A percentile compares a stretch with the other conserved stretches of the same genome.
Evolutionary conservation across 768 basidiomycete genomes (phyloP).

Genomic region (Lenzites betulinus): DNA sequence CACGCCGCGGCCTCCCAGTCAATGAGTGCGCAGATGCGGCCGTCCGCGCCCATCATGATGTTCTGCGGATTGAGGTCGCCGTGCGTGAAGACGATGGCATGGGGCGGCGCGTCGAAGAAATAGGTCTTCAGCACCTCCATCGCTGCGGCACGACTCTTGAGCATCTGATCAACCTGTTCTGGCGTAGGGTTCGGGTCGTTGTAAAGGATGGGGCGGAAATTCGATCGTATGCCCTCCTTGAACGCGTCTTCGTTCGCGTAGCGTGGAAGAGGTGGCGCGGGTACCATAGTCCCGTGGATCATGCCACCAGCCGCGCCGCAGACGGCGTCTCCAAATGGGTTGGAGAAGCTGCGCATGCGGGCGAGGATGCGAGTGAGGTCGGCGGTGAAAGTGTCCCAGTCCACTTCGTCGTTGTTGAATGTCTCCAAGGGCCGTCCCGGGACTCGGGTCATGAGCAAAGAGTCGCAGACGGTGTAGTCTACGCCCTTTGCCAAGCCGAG

Average conservation of each 20-base stretch:
- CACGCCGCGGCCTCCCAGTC: background rate
- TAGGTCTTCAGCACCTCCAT: background rate
- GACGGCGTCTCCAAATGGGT: slow-evolving; percentile 3
- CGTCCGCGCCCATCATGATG: too few species aligned
- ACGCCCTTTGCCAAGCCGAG: background rate
- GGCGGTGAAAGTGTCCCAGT: background rate
- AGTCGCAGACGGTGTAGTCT: background rate
- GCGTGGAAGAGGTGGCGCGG: background rate
- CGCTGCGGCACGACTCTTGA: background rate
- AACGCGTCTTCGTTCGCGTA: slow-evolving; percentile 3
- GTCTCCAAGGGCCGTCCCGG: background rate
- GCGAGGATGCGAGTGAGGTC: slow-evolving; percentile 4
- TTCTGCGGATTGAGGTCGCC: slow-evolving; percentile 10
- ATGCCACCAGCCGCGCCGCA: slow-evolving; percentile 3
- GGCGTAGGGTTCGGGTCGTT: background rate
- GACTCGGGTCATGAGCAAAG: slow-evolving; percentile 7
- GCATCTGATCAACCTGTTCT: background rate
- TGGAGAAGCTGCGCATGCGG: slow-evolving; percentile 4
- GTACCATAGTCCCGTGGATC: background rate
- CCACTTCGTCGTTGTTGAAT: slow-evolving; percentile 5
- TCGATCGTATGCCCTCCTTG: background rate
- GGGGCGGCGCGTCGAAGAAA: background rate
- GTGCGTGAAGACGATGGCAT: slow-evolving; percentile 22
- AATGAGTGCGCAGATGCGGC: too few species aligned
- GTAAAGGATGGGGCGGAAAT: background rate